These are phyloP conservation scores for Hyphopichia fennica DNA, from an alignment of 1,139 yeast species.

Conservation along the genomic window DNA sequence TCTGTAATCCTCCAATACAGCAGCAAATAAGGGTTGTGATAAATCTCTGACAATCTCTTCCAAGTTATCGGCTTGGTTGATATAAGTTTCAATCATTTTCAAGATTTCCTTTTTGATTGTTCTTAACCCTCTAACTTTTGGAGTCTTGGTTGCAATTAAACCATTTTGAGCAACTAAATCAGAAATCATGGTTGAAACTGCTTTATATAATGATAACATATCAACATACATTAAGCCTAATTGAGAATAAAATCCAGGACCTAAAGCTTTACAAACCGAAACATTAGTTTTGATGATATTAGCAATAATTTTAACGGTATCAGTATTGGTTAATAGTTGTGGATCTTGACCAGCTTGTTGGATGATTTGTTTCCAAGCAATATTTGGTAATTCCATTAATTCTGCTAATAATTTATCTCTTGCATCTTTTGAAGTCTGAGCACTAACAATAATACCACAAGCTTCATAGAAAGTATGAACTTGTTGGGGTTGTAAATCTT, in stretches of 20 bases:
- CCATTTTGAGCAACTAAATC: slow-evolving; percentile 79
- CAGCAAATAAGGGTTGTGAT: slow-evolving; percentile 78
- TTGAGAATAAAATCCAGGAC: slow-evolving; percentile 89
- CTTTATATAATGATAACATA: slow-evolving; percentile 85
- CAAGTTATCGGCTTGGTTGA: slow-evolving; percentile 81
- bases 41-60: slow-evolving; percentile 84
- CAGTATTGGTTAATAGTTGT: slow-evolving; percentile 76
- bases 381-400: slow-evolving; percentile 87
- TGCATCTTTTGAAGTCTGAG: slow-evolving; percentile 61
- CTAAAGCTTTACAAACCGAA: slow-evolving; percentile 88
- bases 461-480: slow-evolving; percentile 98
- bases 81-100: slow-evolving; percentile 84
- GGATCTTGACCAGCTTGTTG: slow-evolving; percentile 89
- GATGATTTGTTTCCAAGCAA: slow-evolving; percentile 91
- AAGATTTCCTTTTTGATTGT: slow-evolving; percentile 94
- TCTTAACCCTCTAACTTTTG: slow-evolving; percentile 91
- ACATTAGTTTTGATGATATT: slow-evolving; percentile 94
- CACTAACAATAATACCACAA: slow-evolving; percentile 90
- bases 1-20: slow-evolving; percentile 88
- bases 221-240: slow-evolving; percentile 84
- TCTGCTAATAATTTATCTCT: slow-evolving; percentile 76
- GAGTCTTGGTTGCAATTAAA: slow-evolving; percentile 88
- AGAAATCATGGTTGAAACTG: slow-evolving; percentile 88
- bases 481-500: slow-evolving; percentile 94
- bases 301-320: slow-evolving; percentile 88